Conservation (phyloP, 768 basidiomycete species). For the Lyophyllum shimeji region DNA sequence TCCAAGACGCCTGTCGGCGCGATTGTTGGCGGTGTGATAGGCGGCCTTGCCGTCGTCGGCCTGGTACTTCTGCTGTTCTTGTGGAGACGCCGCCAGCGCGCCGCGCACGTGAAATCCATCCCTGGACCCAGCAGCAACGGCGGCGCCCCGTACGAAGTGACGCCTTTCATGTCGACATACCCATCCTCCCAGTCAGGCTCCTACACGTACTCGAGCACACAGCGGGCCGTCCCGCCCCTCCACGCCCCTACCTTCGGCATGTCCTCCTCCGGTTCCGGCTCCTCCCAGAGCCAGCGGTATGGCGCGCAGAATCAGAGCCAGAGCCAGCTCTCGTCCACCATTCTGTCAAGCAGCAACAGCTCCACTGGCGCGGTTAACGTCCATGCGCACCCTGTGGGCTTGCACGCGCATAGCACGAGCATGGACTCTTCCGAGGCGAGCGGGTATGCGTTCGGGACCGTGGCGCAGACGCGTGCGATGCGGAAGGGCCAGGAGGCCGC, state of each 20-base stretch:
- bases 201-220: neutral
- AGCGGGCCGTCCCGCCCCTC: neutral
- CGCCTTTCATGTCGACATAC: slow-evolving; percentile 3
- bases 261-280: neutral
- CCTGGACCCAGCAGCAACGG: neutral
- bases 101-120: neutral
- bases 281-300: neutral
- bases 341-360: neutral
- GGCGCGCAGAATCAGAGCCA: neutral
- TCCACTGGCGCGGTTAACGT: no score
- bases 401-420: neutral
- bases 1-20: slow-evolving; percentile 6
- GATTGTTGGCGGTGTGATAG: slow-evolving; percentile 17
- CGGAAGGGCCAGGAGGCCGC: neutral
- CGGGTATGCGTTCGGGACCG: neutral
- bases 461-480: neutral
- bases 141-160: neutral
- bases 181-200: neutral
- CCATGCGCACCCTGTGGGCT: neutral
- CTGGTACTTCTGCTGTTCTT: neutral
- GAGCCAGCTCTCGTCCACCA: neutral
- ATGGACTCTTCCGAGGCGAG: slow-evolving; percentile 1
- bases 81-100: slow-evolving; percentile 3
- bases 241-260: neutral
- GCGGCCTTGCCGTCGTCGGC: slow-evolving; percentile 6